Percentiles rank a stretch among this genome's conserved stretches.
phyloP scores from a whole-genome alignment of 1,139 yeast genomes.

The Hyphopichia wangnamkhiaoensis region DNA sequence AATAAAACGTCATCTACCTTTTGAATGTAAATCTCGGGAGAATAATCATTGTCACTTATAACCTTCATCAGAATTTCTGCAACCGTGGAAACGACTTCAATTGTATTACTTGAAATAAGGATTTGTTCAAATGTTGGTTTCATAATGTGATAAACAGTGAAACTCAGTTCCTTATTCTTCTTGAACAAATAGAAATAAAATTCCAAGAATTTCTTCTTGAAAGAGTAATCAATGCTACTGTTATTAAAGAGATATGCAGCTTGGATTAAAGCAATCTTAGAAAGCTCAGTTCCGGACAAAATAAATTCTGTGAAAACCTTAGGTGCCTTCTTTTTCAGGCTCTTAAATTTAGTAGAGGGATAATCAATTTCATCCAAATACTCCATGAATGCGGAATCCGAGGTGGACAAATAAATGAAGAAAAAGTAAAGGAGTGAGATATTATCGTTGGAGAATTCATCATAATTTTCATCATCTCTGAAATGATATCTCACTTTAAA shows the following conservation, averaged over 20 bases:
- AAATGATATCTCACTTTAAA: conserved; percentile 45
- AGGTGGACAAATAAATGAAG: conserved; percentile 54
- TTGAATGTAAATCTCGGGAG: conserved; percentile 14
- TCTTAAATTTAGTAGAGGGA: conserved; percentile 19
- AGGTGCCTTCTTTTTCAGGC: conserved; percentile 49
- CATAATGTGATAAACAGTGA: conserved; percentile 47
- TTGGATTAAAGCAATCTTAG: conserved; percentile 51
- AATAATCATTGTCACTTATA: conserved; percentile 21
- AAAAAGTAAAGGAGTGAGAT: conserved; percentile 47
- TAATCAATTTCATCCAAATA: conserved; percentile 50
- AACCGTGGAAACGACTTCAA: conserved; percentile 28
- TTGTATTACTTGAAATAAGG: conserved; percentile 29
- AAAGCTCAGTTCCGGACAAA: conserved; percentile 35
- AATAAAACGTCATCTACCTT: conserved; percentile 18
- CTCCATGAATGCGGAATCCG: conserved; percentile 48
- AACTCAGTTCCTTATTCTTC: conserved; percentile 35
- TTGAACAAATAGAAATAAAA: conserved; percentile 47
- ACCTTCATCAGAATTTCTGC: conserved; percentile 29
- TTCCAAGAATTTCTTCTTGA: conserved; percentile 54
- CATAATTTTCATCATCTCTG: conserved; percentile 7
- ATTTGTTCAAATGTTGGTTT: conserved; percentile 41
- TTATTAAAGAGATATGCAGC: conserved; percentile 55
- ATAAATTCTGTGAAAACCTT: conserved; percentile 50
- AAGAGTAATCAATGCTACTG: conserved; percentile 43
- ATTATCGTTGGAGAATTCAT: conserved; percentile 12